Evolutionary conservation across 2,329 filamentous ascomycete species (phyloP).

Genomic region (Pseudogymnoascus destructans): DNA sequence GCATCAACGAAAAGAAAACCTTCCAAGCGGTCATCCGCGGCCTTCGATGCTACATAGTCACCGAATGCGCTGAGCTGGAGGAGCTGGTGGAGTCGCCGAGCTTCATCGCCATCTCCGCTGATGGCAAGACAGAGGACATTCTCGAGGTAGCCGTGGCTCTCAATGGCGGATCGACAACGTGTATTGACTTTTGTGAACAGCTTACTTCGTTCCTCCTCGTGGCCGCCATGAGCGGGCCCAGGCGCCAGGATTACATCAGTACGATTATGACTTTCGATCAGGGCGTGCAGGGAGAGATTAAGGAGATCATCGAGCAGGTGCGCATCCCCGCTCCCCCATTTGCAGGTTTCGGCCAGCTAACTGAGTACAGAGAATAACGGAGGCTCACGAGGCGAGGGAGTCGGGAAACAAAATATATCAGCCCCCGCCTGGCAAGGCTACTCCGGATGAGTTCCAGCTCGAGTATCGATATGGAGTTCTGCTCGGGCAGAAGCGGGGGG

Average conservation of each 20-base stretch:
- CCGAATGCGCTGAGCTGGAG: slow-evolving; percentile 37
- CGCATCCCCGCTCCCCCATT: neutral
- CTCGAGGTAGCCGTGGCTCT: slow-evolving; percentile 32
- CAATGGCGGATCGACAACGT: neutral
- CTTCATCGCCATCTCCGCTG: slow-evolving; percentile 44
- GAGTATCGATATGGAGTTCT: slow-evolving; percentile 35
- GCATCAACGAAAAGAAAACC: slow-evolving; percentile 38
- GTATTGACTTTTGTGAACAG: slow-evolving; percentile 29
- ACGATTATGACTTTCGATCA: slow-evolving; percentile 33
- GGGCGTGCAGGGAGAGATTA: slow-evolving; percentile 30
- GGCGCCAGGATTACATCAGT: slow-evolving; percentile 40
- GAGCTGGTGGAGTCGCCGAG: slow-evolving; percentile 40
- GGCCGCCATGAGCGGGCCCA: slow-evolving; percentile 46
- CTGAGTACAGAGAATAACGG: slow-evolving; percentile 4
- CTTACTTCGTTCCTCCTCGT: slow-evolving; percentile 51
- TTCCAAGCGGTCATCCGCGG: slow-evolving; percentile 42
- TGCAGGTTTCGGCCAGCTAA: neutral
- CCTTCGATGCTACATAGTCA: slow-evolving; percentile 41
- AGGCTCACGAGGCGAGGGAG: slow-evolving; percentile 5
- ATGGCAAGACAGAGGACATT: slow-evolving; percentile 41
- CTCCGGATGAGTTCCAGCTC: slow-evolving; percentile 26
- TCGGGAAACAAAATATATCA: slow-evolving; percentile 2
- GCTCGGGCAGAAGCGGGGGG: slow-evolving; percentile 9
- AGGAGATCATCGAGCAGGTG: slow-evolving; percentile 22
- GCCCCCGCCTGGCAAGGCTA: slow-evolving; percentile 2